Base-by-base conservation (phyloP, 2,329 filamentous ascomycete species). In the Exophiala xenobiotica region DNA sequence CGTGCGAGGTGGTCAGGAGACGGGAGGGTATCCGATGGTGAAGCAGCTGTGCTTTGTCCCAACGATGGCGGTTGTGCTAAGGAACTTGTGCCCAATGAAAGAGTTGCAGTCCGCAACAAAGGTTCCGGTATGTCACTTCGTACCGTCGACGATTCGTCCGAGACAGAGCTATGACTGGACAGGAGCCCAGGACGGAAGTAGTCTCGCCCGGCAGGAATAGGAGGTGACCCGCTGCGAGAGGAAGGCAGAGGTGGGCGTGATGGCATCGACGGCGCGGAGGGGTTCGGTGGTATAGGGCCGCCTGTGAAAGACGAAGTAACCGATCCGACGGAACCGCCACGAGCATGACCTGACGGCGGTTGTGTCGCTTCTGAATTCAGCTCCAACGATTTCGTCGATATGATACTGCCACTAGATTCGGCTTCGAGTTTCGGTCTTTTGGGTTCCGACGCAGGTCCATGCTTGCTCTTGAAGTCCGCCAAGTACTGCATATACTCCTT, bases 401-500 rank as follows among this genome's bases (percentile, higher is more conserved):
- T 45, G 42, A 61, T 62, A 22, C 59, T 59, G 12, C 54, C 56
- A 40, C 60, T 63, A 23, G 53, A 56, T 27, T 74, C 71, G 9
- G 65, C 63, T 49, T 75, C 72, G 4, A 74, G 53, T 52, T 68
- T 74, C 5, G 72, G 70, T 42, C 72, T 68, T 54, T 75, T 76
- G 46, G 67, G 69, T 64, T 74, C 70, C 14, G 56, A 31, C 11
- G 48, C 39, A 65, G 54, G 46, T n/a, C 58, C 56, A 59, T 91
- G 85, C 65, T 86, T 87, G 41, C 83, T 80, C 64, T 87, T 90
- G 72, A 93, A 92, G 1, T 91, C 87, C 24, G 81, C 78, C 18
- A 92, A 72, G 65, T 93, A 93, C 37, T 81, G 77, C 53, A 80
- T 76, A 59, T 92, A 91, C 45, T 82, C 78, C 50, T 76, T 79